phyloP scores from a whole-genome alignment of 202 grass and related monocot species.

The Hordeum pubiflorum region DNA sequence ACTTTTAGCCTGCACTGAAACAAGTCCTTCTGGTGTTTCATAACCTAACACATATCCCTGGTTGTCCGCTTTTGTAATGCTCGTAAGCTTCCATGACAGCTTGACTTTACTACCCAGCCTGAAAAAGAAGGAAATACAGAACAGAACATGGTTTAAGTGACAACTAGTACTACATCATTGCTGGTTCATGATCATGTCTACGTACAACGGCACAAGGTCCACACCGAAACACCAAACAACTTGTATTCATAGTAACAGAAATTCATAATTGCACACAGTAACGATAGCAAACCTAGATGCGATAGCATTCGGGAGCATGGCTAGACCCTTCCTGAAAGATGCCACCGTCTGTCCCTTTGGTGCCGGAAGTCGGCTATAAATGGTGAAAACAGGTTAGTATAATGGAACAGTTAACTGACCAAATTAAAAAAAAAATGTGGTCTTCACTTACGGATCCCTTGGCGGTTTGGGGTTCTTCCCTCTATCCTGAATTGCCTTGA shows the following conservation, averaged over 20 bases:
- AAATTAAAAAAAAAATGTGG: not conserved
- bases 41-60: conserved; percentile 70
- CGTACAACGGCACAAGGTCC: not conserved
- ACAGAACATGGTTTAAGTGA: not conserved
- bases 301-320: conserved; percentile 84
- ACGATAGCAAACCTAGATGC: conserved; percentile 60
- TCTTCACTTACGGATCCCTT: conserved; percentile 60
- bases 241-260: not conserved
- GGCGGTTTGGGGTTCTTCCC: conserved; percentile 53
- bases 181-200: not conserved
- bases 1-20: conserved; percentile 61
- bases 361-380: conserved; percentile 56
- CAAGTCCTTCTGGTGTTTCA: conserved; percentile 70
- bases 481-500: conserved; percentile 86
- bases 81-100: conserved; percentile 81
- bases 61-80: conserved; percentile 60
- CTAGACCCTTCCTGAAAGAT: conserved; percentile 87
- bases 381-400: conserved; percentile 16
- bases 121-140: conserved; percentile 24
- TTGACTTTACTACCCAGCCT: conserved; percentile 88
- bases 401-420: not conserved
- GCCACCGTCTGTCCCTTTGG: conserved; percentile 92
- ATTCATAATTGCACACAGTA: not conserved
- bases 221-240: not conserved
- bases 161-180: not conserved